Conservation (phyloP, 331 rosid genomes). For the Telfairia occidentalis region DNA sequence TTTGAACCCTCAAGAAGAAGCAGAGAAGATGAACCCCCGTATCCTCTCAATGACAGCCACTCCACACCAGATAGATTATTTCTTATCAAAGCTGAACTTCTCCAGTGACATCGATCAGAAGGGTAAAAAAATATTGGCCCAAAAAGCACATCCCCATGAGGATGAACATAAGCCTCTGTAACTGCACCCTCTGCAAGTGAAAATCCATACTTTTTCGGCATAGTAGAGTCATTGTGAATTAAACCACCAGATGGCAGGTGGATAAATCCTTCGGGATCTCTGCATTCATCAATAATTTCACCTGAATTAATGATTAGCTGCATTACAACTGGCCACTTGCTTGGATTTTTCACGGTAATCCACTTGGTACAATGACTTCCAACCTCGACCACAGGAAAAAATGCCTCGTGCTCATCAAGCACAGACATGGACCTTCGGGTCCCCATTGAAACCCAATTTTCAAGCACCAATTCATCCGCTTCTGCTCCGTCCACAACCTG, state of each 20-base stretch:
- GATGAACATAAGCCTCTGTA: constrained; percentile 73
- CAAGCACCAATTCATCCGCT: constrained; percentile 67
- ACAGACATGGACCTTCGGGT: constrained; percentile 46
- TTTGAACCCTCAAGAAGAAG: constrained; percentile 48
- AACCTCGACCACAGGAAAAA: constrained; percentile 63
- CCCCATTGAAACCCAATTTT: constrained; percentile 80
- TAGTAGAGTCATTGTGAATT: constrained; percentile 38
- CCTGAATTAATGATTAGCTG: constrained; percentile 83
- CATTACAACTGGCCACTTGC: constrained; percentile 61
- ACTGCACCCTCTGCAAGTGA: constrained; percentile 64
- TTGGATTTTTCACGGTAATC: constrained; percentile 78
- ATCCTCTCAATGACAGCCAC: constrained; percentile 60
- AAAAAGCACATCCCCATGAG: constrained; percentile 45
- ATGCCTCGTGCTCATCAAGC: constrained; percentile 55
- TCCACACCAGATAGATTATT: constrained; percentile 95
- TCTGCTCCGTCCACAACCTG: constrained; percentile 36
- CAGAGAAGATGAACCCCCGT: constrained; percentile 73
- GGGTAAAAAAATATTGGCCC: constrained; percentile 82
- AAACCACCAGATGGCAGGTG: constrained; percentile 51
- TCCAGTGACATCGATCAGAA: constrained; percentile 66
- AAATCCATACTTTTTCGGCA: constrained; percentile 66
- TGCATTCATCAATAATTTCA: constrained; percentile 59
- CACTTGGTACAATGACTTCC: constrained; percentile 66
- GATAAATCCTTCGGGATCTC: constrained; percentile 38
- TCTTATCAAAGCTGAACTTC: constrained; percentile 80